These are phyloP conservation scores for Brassica nigra DNA, from an alignment of 345 rosid species.

Conservation along the genomic window DNA sequence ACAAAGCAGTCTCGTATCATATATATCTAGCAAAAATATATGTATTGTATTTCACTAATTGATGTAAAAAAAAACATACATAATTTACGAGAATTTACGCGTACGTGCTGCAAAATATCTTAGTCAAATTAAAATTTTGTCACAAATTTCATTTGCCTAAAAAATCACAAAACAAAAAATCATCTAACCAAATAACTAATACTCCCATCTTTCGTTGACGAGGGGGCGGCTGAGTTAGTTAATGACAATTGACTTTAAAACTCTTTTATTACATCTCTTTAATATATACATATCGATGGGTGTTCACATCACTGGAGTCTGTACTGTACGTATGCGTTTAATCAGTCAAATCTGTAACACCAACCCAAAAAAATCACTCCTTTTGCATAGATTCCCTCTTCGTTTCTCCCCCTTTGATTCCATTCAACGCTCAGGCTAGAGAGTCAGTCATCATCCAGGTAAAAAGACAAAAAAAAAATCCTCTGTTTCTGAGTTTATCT, in stretches of 20 bases:
- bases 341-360: conserved; percentile 32
- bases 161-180: neutral
- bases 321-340: conserved; percentile 31
- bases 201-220: neutral
- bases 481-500: neutral
- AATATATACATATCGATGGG: neutral
- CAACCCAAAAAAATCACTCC: neutral
- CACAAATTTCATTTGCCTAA: neutral
- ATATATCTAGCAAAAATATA: too few relatives aligned
- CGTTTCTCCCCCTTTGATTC: neutral
- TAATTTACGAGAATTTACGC: neutral
- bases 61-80: neutral
- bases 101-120: neutral
- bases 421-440: neutral
- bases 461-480: neutral
- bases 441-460: conserved; percentile 18
- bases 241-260: conserved; percentile 1
- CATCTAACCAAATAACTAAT: neutral
- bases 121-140: neutral
- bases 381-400: conserved; percentile 13
- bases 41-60: neutral
- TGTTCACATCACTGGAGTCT: conserved; percentile 18
- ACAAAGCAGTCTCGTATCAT: neutral
- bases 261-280: neutral
- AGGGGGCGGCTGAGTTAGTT: conserved; percentile 31